Percentiles rank a stretch among this genome's conserved stretches.
These are phyloP conservation scores for Melastoma candidum DNA, from an alignment of 441 rosid genomes.

Conservation along the genomic window DNA sequence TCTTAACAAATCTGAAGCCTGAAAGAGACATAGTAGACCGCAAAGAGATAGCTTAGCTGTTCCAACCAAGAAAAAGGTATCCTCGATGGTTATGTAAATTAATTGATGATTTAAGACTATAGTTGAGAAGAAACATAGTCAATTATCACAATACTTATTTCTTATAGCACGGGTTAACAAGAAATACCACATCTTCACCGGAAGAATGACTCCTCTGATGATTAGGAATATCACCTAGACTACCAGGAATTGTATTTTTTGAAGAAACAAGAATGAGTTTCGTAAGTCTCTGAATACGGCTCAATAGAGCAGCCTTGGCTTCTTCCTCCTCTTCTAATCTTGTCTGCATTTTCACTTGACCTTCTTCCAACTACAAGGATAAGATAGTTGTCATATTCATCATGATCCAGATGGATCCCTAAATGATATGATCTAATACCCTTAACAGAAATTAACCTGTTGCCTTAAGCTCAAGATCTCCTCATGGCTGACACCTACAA, in stretches of 20 bases:
- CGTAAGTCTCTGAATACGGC: slow-evolving; percentile 95
- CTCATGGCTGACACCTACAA: slow-evolving; percentile 83
- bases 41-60: slow-evolving; percentile 2
- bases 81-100: no score
- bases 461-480: slow-evolving; percentile 87
- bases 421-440: not conserved
- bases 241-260: slow-evolving; percentile 71
- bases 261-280: slow-evolving; percentile 98
- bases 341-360: slow-evolving; percentile 99
- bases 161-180: not conserved
- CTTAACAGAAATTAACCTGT: slow-evolving; percentile 41
- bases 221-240: slow-evolving; percentile 47
- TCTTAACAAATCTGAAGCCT: slow-evolving; percentile 44
- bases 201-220: slow-evolving; percentile 62
- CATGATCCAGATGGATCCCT: not conserved
- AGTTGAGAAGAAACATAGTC: no score
- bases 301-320: slow-evolving; percentile 99
- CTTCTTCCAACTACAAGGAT: slow-evolving; percentile 76
- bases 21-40: slow-evolving; percentile 17
- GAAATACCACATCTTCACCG: slow-evolving; percentile 70
- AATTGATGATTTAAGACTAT: no score
- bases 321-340: slow-evolving; percentile 99
- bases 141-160: no score
- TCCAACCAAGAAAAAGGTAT: no score
- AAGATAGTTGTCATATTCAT: slow-evolving; percentile 4